Percentiles rank a stretch among this genome's conserved stretches.
phyloP scores from a whole-genome alignment of 129 eudicot genomes.

The Flaveria brownii region DNA sequence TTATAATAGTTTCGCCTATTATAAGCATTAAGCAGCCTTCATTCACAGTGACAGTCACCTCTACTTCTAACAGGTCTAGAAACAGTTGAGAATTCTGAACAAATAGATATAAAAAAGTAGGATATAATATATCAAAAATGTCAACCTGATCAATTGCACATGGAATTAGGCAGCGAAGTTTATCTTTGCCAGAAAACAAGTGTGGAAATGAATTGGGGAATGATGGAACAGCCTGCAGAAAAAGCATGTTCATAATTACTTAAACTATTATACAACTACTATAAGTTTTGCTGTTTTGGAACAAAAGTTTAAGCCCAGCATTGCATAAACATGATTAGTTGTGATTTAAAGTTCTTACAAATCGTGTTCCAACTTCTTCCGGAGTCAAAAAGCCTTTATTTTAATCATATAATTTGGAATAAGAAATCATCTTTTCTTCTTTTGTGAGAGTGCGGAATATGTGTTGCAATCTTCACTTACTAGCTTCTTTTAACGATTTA shows the following conservation, averaged over 20 bases:
- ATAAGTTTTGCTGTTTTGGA: background rate
- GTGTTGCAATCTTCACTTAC: background rate
- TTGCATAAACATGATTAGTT: background rate
- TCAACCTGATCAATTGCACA: conserved; percentile 96
- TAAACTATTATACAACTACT: background rate
- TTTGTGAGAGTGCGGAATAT: background rate
- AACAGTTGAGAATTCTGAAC: background rate
- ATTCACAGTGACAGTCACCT: background rate
- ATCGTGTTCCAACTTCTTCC: background rate
- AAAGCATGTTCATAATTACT: background rate
- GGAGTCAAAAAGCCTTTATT: background rate
- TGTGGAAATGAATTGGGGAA: conserved; percentile 97
- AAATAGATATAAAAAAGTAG: background rate
- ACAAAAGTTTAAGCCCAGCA: background rate
- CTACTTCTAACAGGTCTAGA: background rate
- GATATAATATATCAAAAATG: background rate
- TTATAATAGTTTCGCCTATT: background rate
- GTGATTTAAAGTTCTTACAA: background rate
- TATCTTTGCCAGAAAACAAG: conserved; percentile 75
- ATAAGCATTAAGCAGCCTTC: background rate
- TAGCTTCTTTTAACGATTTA: background rate
- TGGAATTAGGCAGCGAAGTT: conserved; percentile 83
- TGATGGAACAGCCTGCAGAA: conserved; percentile 86
- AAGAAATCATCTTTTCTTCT: background rate
- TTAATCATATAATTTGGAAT: background rate